Conservation (phyloP, 345 rosid species). For the Eucalyptus decipiens region DNA sequence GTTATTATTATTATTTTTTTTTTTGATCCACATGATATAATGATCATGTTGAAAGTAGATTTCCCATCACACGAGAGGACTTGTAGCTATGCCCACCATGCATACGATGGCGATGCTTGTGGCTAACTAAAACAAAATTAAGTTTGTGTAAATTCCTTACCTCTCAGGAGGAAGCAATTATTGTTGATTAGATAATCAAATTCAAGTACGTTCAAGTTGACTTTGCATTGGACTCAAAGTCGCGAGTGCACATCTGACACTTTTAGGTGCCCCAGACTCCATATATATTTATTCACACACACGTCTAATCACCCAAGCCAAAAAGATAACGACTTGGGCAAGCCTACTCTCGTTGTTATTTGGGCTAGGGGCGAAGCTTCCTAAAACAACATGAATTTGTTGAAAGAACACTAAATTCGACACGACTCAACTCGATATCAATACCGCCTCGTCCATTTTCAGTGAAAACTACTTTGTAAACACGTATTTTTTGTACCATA, state of each 20-base stretch:
- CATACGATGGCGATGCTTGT: background rate
- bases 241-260: background rate
- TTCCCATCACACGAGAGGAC: background rate
- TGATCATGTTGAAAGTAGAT: background rate
- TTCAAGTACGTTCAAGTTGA: background rate
- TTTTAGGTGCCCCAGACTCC: background rate
- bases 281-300: background rate
- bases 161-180: background rate
- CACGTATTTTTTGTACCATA: background rate
- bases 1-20: background rate
- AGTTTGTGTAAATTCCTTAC: background rate
- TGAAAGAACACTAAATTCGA: background rate
- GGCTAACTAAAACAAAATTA: background rate
- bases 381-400: background rate
- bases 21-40: background rate
- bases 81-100: background rate
- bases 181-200: background rate
- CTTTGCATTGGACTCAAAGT: background rate
- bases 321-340: background rate
- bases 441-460: background rate
- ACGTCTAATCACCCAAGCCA: background rate
- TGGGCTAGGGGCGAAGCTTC: background rate
- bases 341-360: background rate
- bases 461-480: background rate
- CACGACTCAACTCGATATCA: background rate